Conservation (phyloP, 805 yeast genomes). For the Saccharomycodes ludwigii region DNA sequence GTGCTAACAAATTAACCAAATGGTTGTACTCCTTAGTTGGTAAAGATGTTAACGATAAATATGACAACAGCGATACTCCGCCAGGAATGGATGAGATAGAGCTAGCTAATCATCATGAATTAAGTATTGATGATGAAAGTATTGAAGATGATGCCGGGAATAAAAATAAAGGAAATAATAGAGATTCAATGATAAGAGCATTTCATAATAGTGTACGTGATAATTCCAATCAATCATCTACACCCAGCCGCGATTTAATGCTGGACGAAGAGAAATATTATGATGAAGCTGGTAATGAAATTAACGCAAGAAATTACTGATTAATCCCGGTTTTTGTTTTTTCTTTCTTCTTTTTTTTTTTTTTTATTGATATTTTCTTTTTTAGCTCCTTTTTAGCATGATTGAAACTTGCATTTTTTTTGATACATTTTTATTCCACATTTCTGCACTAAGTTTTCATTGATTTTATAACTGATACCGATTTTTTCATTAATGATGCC, state of each 20-base stretch:
- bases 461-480: too few species aligned
- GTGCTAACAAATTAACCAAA: conserved; percentile 18
- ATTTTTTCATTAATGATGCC: too few species aligned
- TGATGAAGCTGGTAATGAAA: conserved; percentile 15
- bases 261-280: conserved; percentile 14
- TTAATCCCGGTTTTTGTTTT: background rate
- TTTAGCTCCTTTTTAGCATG: too few species aligned
- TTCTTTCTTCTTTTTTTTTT: too few species aligned
- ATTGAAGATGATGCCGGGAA: background rate
- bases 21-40: conserved; percentile 22
- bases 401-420: too few species aligned
- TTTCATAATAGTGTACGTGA: too few species aligned
- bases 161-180: too few species aligned
- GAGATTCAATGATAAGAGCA: too few species aligned
- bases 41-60: conserved; percentile 11
- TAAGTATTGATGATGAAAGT: conserved; percentile 3
- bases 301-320: conserved; percentile 14
- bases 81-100: conserved; percentile 11
- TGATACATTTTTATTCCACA: too few species aligned
- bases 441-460: too few species aligned
- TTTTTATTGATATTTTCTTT: too few species aligned
- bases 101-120: conserved; percentile 1
- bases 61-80: conserved; percentile 17
- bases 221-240: too few species aligned
- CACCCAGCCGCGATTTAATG: conserved; percentile 14